Evolutionary conservation across 257 asterid species (phyloP).

Genomic region (Capsicum pubescens): DNA sequence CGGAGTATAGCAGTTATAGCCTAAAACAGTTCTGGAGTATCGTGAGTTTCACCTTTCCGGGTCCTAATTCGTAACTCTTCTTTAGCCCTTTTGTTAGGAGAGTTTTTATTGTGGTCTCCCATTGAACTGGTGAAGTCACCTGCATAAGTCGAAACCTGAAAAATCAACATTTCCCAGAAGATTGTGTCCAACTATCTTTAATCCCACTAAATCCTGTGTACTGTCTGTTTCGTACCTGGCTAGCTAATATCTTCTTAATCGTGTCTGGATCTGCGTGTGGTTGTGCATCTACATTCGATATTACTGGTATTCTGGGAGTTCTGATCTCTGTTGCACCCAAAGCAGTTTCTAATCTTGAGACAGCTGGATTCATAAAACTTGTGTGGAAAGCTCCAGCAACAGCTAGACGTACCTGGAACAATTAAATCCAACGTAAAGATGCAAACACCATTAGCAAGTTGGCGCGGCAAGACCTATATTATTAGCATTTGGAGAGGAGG

Average conservation of each 20-base stretch:
- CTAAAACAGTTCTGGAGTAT: neutral
- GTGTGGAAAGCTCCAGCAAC: constrained; percentile 99
- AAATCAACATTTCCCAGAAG: constrained; percentile 35
- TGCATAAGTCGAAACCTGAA: constrained; percentile 14
- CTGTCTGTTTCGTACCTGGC: constrained; percentile 58
- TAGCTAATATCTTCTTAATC: constrained; percentile 79
- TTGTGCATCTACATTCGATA: constrained; percentile 92
- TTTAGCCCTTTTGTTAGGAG: constrained; percentile 48
- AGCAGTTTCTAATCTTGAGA: constrained; percentile 84
- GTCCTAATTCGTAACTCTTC: constrained; percentile 79
- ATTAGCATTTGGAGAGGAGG: neutral
- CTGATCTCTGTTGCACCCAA: constrained; percentile 75
- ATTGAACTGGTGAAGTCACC: constrained; percentile 66
- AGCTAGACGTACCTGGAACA: constrained; percentile 78
- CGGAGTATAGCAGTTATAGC: neutral
- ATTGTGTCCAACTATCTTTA: constrained; percentile 40
- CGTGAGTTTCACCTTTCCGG: constrained; percentile 62
- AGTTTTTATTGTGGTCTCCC: constrained; percentile 57
- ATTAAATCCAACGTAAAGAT: constrained; percentile 23
- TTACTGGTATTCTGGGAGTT: constrained; percentile 87
- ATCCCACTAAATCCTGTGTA: neutral
- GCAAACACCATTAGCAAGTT: constrained; percentile 21
- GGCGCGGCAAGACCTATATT: neutral
- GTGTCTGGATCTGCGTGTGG: constrained; percentile 67
- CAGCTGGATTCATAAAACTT: constrained; percentile 94